Conservation (phyloP, 1,284 basidiomycete species). For the Tilletia indica region DNA sequence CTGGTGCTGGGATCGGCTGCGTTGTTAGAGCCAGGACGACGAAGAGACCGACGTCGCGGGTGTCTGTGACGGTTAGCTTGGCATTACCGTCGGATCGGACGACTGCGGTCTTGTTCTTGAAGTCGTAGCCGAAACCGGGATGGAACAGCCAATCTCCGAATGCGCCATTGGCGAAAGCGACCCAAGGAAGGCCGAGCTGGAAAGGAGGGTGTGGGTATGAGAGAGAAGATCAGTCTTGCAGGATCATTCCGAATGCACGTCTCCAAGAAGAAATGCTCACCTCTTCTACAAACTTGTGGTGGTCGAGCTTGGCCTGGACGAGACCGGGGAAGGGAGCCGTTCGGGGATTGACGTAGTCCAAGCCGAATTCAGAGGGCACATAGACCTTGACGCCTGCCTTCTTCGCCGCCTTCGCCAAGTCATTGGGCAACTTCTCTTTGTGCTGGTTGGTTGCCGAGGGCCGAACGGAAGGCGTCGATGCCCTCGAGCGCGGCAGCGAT, state of each 20-base stretch:
- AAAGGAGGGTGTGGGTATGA: background rate
- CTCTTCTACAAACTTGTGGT: background rate
- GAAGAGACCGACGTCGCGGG: slow-evolving; percentile 1
- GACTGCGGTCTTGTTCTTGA: background rate
- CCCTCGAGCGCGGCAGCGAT: slow-evolving; percentile 53
- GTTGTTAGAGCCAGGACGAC: background rate
- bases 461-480: slow-evolving; percentile 56
- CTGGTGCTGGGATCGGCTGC: background rate
- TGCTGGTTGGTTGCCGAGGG: slow-evolving; percentile 31
- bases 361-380: slow-evolving; percentile 54
- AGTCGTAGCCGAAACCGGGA: slow-evolving; percentile 13
- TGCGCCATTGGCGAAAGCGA: background rate
- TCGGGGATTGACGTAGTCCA: background rate
- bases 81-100: background rate
- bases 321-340: background rate
- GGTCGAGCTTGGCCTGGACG: background rate
- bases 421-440: slow-evolving; percentile 47
- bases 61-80: background rate
- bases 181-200: slow-evolving; percentile 11
- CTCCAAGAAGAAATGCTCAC: background rate
- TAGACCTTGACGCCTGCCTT: slow-evolving; percentile 57
- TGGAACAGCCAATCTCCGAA: slow-evolving; percentile 9
- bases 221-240: too few relatives aligned
- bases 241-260: too few relatives aligned
- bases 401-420: slow-evolving; percentile 54